phyloP scores from a whole-genome alignment of 495 filamentous ascomycete genomes.

The Aspergillus saccharolyticus region DNA sequence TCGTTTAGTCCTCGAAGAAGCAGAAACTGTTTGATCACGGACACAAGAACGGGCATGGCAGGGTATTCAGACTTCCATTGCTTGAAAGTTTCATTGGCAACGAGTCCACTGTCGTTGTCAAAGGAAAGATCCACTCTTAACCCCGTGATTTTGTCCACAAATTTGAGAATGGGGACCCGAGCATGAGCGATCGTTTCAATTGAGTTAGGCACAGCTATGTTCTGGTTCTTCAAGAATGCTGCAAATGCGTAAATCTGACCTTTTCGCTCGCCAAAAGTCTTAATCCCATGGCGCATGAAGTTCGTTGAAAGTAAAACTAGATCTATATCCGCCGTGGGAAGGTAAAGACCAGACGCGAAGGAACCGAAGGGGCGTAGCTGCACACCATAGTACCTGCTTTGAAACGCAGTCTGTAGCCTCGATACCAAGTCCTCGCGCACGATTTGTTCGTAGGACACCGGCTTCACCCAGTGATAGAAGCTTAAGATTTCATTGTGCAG shows the following conservation, averaged over 20 bases:
- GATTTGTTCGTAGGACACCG: slow-evolving; percentile 66
- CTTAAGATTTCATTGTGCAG: slow-evolving; percentile 84
- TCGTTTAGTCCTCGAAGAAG: slow-evolving; percentile 87
- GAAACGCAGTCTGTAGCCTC: slow-evolving; percentile 52
- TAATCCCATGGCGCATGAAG: slow-evolving; percentile 44
- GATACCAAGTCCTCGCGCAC: slow-evolving; percentile 69
- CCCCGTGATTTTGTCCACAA: slow-evolving; percentile 63
- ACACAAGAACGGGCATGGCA: slow-evolving; percentile 74
- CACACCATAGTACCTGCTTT: slow-evolving; percentile 45
- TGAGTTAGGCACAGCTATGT: slow-evolving; percentile 46
- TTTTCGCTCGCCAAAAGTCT: slow-evolving; percentile 40
- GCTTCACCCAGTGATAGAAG: slow-evolving; percentile 78
- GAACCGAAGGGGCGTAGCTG: slow-evolving; percentile 78
- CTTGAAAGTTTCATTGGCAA: slow-evolving; percentile 72
- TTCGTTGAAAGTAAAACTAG: slow-evolving; percentile 70
- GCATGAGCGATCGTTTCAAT: slow-evolving; percentile 65
- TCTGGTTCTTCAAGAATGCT: slow-evolving; percentile 40
- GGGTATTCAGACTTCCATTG: slow-evolving; percentile 74
- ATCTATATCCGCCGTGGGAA: slow-evolving; percentile 92
- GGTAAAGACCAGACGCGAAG: slow-evolving; percentile 82
- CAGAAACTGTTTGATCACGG: slow-evolving; percentile 87
- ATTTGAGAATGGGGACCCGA: slow-evolving; percentile 92
- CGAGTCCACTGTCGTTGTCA: slow-evolving; percentile 77
- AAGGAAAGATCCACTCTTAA: slow-evolving; percentile 89
- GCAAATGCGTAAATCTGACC: slow-evolving; percentile 49